Evolutionary conservation across 176 grass and related monocot genomes (phyloP).

Genomic region (Typha latifolia): DNA sequence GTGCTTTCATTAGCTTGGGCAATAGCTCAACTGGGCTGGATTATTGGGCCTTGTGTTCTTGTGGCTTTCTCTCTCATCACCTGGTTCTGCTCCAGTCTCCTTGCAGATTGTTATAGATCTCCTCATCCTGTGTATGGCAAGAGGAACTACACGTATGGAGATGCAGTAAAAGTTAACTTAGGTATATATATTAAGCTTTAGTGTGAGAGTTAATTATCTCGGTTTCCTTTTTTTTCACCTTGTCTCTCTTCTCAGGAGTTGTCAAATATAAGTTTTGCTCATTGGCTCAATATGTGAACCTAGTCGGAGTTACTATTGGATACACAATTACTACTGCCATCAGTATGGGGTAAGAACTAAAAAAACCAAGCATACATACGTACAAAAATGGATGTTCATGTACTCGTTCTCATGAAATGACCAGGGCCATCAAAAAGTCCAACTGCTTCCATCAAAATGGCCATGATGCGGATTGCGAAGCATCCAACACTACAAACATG

Average conservation of each 20-base stretch:
- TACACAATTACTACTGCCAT: constrained; percentile 95
- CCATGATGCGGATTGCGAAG: constrained; percentile 28
- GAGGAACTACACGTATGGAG: constrained; percentile 70
- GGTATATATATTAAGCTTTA: constrained; percentile 19
- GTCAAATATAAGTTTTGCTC: constrained; percentile 52
- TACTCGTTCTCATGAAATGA: background rate
- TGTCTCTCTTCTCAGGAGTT: constrained; percentile 30
- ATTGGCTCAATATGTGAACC: constrained; percentile 76
- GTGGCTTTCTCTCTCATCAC: constrained; percentile 75
- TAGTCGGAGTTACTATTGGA: constrained; percentile 71
- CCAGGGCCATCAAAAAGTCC: constrained; percentile 60
- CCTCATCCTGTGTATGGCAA: constrained; percentile 66
- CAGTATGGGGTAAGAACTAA: constrained; percentile 70
- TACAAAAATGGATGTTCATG: no score
- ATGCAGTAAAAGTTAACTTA: constrained; percentile 55
- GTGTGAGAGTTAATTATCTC: background rate
- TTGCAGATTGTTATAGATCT: constrained; percentile 71
- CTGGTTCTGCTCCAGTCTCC: constrained; percentile 81
- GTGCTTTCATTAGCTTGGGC: constrained; percentile 92
- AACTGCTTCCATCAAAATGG: constrained; percentile 70
- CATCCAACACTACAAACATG: constrained; percentile 44
- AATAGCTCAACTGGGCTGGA: constrained; percentile 82
- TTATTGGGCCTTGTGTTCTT: constrained; percentile 59
- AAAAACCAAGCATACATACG: no score
- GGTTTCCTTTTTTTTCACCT: background rate